Base-by-base conservation (phyloP, 2,329 filamentous ascomycete genomes). In the Talaromyces sp. region DNA sequence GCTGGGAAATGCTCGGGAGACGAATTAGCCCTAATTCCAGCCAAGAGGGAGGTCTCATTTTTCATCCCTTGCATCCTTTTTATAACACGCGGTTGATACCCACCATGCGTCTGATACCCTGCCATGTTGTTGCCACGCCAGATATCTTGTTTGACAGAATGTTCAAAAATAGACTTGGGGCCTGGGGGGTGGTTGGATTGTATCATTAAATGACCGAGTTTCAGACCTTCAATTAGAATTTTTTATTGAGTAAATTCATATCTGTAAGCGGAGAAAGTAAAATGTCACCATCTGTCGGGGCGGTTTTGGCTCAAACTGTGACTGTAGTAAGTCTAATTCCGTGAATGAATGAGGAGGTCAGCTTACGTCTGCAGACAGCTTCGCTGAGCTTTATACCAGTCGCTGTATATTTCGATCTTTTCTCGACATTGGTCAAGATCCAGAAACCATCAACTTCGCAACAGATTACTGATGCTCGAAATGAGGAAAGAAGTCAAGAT, bases 311-410 rank as follows among this genome's bases (percentile, higher is more conserved):
- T 28, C 66, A 65, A 7, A 68, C 66, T 1, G 60, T 70, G 3
- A 69, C 67, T 9, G 56, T 61, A 37, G 68, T 70, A 40, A 63
- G 67, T 62, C 6, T 25, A 21, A 9, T 7, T 19, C 22, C n/a
- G 28, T 25, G n/a, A 48, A 17, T 33, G 10, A 19, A 5, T 22
- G 13, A 17, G 11, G 25, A 40, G 15, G 21, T 31, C 41, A 41
- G n/a, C 13, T 25, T 8, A 19, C 15, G 0, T 17, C n/a, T 36
- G 5, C 43, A 74, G 72, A 60, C 68, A 1, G 70, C 72, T 11
- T 67, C 70, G 0, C 55, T 74, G n/a, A 72, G 70, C 1, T 74
- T 74, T 36, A 64, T 74, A 2, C 71, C 72, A 2, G 69, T 74
- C 19, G 72, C 72, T 0, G 62, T 71, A 13, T 66, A 71, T 35